Evolutionary conservation across 208 protist species (phyloP).

Genomic region (Acanthamoeba healyi): DNA sequence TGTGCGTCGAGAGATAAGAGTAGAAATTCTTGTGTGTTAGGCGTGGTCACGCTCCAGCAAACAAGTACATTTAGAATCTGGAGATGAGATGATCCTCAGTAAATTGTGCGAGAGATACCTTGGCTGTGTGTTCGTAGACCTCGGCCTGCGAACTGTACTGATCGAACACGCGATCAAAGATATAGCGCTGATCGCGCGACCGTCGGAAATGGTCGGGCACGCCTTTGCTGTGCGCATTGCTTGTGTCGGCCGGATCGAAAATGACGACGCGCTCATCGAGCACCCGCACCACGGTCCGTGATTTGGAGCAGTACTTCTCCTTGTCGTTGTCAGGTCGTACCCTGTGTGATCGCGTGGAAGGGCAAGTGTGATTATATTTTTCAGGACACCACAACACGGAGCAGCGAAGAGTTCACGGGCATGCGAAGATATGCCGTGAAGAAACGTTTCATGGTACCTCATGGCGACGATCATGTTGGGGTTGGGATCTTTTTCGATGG

Average conservation of each 20-base stretch:
- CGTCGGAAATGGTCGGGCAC: constrained; percentile 65
- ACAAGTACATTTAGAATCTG: background rate
- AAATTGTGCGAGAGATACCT: constrained; percentile 2
- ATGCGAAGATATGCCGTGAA: too few relatives aligned
- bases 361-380: background rate
- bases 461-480: constrained; percentile 67
- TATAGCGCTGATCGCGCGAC: constrained; percentile 47
- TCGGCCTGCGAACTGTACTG: constrained; percentile 85
- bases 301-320: constrained; percentile 58
- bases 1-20: background rate
- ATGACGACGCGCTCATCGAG: constrained; percentile 71
- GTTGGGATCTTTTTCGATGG: constrained; percentile 54
- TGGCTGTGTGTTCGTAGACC: constrained; percentile 87
- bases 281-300: constrained; percentile 60
- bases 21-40: background rate
- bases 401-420: background rate
- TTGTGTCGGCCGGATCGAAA: constrained; percentile 66
- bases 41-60: background rate
- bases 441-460: background rate
- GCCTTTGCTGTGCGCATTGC: constrained; percentile 38
- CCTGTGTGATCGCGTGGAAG: background rate
- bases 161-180: constrained; percentile 92
- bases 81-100: background rate
- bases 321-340: constrained; percentile 68
- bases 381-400: too few relatives aligned